Evolutionary conservation across 1,284 basidiomycete genomes (phyloP).

Genomic region (Sanghuangporus weigelae): DNA sequence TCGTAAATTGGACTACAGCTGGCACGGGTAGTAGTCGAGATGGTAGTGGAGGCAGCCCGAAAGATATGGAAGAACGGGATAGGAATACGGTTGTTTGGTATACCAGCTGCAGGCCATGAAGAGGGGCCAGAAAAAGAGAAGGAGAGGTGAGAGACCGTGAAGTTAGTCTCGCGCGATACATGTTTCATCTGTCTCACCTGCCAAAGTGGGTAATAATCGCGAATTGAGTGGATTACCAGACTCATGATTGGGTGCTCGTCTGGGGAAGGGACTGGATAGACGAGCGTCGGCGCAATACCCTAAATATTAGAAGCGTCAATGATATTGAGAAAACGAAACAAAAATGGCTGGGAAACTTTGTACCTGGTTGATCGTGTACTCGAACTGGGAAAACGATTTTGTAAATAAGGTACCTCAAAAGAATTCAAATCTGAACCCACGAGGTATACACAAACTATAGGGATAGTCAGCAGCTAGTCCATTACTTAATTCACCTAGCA

Average conservation of each 20-base stretch:
- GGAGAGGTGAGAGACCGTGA: background rate
- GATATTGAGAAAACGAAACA: background rate
- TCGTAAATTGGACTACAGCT: constrained; percentile 60
- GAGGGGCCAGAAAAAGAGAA: background rate
- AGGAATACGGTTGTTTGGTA: constrained; percentile 95
- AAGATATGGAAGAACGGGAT: constrained; percentile 87
- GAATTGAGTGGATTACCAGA: constrained; percentile 76
- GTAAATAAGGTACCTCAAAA: background rate
- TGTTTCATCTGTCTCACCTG: constrained; percentile 47
- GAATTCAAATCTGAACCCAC: constrained; percentile 37
- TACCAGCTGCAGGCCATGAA: constrained; percentile 46
- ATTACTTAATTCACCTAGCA: background rate
- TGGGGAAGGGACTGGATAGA: constrained; percentile 79
- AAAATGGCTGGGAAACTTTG: constrained; percentile 17
- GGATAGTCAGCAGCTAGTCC: background rate
- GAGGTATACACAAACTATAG: constrained; percentile 68
- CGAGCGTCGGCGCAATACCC: constrained; percentile 86
- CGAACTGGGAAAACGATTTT: constrained; percentile 52
- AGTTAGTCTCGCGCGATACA: background rate
- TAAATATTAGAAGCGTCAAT: constrained; percentile 26
- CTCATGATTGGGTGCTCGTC: constrained; percentile 58
- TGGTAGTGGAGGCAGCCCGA: constrained; percentile 84
- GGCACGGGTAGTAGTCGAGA: constrained; percentile 66
- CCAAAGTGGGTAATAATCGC: constrained; percentile 96
- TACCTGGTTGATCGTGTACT: constrained; percentile 90